Base-by-base conservation (phyloP, 495 filamentous ascomycete genomes). In the Podospora sp. region DNA sequence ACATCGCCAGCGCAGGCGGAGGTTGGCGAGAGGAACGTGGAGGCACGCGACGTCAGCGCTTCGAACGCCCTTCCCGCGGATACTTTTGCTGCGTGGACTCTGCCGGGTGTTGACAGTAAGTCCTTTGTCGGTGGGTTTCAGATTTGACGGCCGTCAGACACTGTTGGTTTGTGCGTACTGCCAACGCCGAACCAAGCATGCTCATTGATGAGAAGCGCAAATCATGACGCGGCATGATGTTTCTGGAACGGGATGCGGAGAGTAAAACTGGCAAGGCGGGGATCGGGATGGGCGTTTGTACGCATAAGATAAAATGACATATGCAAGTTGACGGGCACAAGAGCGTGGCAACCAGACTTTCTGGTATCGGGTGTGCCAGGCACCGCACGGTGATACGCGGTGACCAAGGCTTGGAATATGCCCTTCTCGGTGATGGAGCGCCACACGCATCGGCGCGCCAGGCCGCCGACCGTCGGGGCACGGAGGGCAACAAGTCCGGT, bases 221-320 rank as follows among this genome's bases (percentile, higher is more conserved):
- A 71, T 72, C 68, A 63, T 67, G 61, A 65, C 65, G 40, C 71
- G 73, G 69, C 69, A 72, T 68, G 66, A 65, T 65, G 62, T 29
- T 59, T 59, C 51, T 55, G 40, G 64, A 52, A 33, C 69, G 68
- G 69, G 68, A 72, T 67, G 69, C 71, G 60, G 59, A 56, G 9
- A 36, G 50, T 40, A 21, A 27, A n/a, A n/a, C n/a, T n/a, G 49
- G 40, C 33, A n/a, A 16, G 27, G 24, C 50, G 57, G 64, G 58
- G n/a, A n/a, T 27, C 50, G 29, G 58, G 5, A 40, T 9, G 50
- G 53, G 67, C 26, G 35, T 2, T 46, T n/a, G n/a, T n/a, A n/a
- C n/a, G n/a, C n/a, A 61, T 50, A 65, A 62, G 56, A 62, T 58
- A 51, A 60, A 50, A 66, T 62, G 62, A 58, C 40, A 69, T 64